Base-by-base conservation (phyloP, 78 protist genomes). In the Creolimax fragrantissima region DNA sequence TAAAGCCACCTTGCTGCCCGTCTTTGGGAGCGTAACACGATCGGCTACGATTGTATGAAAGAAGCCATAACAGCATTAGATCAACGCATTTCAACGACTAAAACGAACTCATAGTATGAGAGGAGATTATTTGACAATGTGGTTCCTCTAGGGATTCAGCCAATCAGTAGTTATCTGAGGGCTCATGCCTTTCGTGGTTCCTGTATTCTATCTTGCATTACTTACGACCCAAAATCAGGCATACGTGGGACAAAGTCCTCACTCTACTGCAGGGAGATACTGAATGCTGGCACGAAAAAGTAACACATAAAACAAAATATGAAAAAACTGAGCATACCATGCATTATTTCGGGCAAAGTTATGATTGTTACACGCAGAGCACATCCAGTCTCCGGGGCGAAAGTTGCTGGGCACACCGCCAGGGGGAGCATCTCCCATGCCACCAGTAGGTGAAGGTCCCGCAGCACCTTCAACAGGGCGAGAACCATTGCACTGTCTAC, bases 321-420 rank as follows among this genome's bases (percentile, higher is more conserved):
- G 39, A 58, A 58, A 58, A 58, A 58, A 58, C 39, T 32, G 74
- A 32, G 24, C 74, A 58, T 58, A 58, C 74, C 74, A 58, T 17
- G 39, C 24, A 24, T 58, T 58, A 24, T 58, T 58, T 58, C 74
- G 74, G 47, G 90, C 7, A 32, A 88, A 88, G 90, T 88, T 88
- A 36, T 88, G 90, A 74, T 6, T 32, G 67, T 88, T 45, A 36
- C 90, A 88, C 7, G 90, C 47, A 24, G 7, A 5, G 67, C 90
- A 88, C 90, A 88, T 88, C 90, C 90, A 88, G 67, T 88, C 90
- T 32, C 90, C 90, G 43, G 47, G 85, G 5, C 67, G 5, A 36
- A 88, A 88, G 11, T 6, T 32, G 7, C 81, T 32, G 86, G 86
- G 86, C 35, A 83, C 5, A 83, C 42, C 42, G 7, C 86, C 86